phyloP scores from a whole-genome alignment of 139 green algal genomes.

The Chlorella sp. region DNA sequence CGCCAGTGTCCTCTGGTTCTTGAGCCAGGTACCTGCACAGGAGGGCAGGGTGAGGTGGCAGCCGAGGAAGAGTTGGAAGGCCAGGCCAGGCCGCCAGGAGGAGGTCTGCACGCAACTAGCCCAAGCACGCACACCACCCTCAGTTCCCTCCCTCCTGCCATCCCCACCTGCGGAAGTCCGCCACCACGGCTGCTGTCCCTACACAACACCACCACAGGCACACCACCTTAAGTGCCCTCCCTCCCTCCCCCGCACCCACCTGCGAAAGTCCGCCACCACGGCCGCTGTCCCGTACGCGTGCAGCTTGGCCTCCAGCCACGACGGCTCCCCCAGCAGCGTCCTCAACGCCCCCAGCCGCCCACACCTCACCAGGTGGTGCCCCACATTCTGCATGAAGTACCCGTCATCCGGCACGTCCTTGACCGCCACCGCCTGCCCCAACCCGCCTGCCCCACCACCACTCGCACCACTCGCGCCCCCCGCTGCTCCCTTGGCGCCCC shows the following conservation, averaged over 20 bases:
- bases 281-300: constrained; percentile 50
- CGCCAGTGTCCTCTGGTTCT: constrained; percentile 11
- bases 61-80: no score
- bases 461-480: no score
- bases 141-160: no score
- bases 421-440: background rate
- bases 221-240: no score
- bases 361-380: constrained; percentile 58
- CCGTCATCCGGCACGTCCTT: constrained; percentile 51
- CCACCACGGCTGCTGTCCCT: constrained; percentile 53
- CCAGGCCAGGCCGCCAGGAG: no score
- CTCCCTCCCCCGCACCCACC: constrained; percentile 15
- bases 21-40: background rate
- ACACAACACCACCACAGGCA: no score
- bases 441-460: no score
- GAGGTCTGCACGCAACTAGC: no score
- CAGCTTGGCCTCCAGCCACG: constrained; percentile 77
- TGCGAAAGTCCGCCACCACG: constrained; percentile 71
- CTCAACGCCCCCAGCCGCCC: constrained; percentile 35
- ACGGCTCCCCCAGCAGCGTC: constrained; percentile 50
- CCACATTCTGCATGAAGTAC: constrained; percentile 68
- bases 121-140: no score
- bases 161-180: constrained; percentile 63
- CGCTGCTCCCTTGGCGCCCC: no score
- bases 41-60: no score